Percentiles rank a stretch among this genome's conserved stretches.
Evolutionary conservation across 1,284 basidiomycete species (phyloP).

Genomic region (Ceratobasidium theobromae): DNA sequence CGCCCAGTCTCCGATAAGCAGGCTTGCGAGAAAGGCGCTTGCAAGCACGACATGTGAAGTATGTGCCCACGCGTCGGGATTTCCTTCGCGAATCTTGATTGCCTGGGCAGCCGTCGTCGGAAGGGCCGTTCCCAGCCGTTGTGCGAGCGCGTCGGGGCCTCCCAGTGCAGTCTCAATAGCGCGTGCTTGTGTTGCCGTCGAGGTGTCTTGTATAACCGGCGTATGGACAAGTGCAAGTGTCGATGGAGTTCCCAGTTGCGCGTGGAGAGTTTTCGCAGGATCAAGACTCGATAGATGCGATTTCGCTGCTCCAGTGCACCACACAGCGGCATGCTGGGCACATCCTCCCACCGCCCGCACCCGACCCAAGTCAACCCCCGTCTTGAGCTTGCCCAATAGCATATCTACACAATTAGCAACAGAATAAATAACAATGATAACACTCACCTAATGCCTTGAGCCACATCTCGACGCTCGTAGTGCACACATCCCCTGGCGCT

Average conservation of each 20-base stretch:
- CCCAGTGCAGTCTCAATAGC: conserved; percentile 70
- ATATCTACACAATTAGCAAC: conserved; percentile 51
- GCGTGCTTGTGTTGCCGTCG: conserved; percentile 71
- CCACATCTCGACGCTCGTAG: conserved; percentile 84
- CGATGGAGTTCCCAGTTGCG: conserved; percentile 55
- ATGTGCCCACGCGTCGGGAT: conserved; percentile 75
- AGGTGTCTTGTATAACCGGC: conserved; percentile 73
- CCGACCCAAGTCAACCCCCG: conserved; percentile 63
- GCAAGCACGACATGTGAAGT: conserved; percentile 65
- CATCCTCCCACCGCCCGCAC: conserved; percentile 72
- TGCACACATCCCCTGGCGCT: conserved; percentile 78
- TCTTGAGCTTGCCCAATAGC: conserved; percentile 68
- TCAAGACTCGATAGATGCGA: conserved; percentile 64
- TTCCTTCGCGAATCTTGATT: conserved; percentile 66
- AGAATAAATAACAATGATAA: conserved; percentile 39
- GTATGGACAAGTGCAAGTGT: conserved; percentile 73
- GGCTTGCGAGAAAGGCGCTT: conserved; percentile 67
- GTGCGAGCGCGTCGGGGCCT: conserved; percentile 71
- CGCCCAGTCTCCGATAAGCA: conserved; percentile 69
- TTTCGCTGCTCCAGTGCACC: conserved; percentile 72
- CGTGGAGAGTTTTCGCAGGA: conserved; percentile 61
- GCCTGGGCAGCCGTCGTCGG: conserved; percentile 61
- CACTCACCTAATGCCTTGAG: conserved; percentile 73
- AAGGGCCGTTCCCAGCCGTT: conserved; percentile 59
- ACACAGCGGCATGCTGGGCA: conserved; percentile 76